Evolutionary conservation across 2,329 filamentous ascomycete species (phyloP).

Genomic region (Fusarium sterilihyphosum): DNA sequence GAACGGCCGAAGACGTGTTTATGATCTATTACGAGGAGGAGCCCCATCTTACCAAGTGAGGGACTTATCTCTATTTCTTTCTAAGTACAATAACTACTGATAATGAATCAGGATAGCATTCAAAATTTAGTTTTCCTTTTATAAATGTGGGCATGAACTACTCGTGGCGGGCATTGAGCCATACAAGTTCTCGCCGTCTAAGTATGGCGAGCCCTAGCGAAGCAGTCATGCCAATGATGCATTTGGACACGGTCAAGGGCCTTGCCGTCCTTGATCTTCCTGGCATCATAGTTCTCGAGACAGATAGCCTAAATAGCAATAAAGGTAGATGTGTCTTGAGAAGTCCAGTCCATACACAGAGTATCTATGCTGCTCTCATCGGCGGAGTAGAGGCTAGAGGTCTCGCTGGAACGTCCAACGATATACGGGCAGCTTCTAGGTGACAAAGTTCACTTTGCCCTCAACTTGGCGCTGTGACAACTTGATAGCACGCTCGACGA

Average conservation of each 20-base stretch:
- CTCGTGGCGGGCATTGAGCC: not conserved
- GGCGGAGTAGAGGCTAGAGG: conserved; percentile 62
- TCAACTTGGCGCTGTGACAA: conserved; percentile 64
- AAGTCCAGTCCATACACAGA: conserved; percentile 69
- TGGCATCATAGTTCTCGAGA: conserved; percentile 58
- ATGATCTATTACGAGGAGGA: not conserved
- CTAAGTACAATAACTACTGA: not conserved
- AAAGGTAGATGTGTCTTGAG: conserved; percentile 74
- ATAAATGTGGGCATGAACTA: not conserved
- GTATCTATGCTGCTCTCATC: conserved; percentile 60
- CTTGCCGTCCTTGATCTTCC: conserved; percentile 50
- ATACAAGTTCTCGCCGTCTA: not conserved
- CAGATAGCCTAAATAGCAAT: conserved; percentile 55
- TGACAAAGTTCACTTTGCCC: conserved; percentile 44
- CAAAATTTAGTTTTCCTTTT: not conserved
- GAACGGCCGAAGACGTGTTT: not conserved
- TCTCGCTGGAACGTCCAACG: conserved; percentile 56
- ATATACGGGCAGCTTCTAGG: conserved; percentile 58
- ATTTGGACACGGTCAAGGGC: conserved; percentile 46
- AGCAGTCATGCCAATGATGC: not conserved
- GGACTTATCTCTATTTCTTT: not conserved
- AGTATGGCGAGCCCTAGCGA: too few species aligned
- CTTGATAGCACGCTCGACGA: conserved; percentile 69
- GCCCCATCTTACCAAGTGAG: not conserved
- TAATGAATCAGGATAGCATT: not conserved